Percentiles rank a stretch among this genome's conserved stretches.
Evolutionary conservation across 1,139 yeast species (phyloP).

Genomic region (Protomyces inundatus): DNA sequence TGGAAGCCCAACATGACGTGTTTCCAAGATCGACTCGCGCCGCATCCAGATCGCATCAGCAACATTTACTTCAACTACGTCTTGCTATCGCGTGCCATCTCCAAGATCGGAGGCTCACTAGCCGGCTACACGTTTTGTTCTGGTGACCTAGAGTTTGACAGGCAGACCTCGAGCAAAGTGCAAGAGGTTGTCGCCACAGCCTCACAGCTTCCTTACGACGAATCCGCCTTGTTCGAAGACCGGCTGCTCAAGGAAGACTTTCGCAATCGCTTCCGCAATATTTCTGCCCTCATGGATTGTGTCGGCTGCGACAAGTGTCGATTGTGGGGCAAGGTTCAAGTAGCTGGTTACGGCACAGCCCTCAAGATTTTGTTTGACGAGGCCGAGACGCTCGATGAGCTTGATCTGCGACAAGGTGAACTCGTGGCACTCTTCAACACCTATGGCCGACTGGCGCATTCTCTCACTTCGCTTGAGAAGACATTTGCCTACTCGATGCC

Average conservation of each 20-base stretch:
- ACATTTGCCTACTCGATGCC: slow-evolving; percentile 50
- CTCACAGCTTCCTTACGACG: slow-evolving; percentile 50
- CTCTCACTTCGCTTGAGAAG: slow-evolving; percentile 61
- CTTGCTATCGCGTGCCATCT: slow-evolving; percentile 71
- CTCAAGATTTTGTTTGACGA: slow-evolving; percentile 78
- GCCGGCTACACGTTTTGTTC: slow-evolving; percentile 49
- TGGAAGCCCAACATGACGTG: slow-evolving; percentile 79
- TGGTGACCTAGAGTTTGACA: slow-evolving; percentile 37
- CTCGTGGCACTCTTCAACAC: slow-evolving; percentile 86
- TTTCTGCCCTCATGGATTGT: slow-evolving; percentile 92
- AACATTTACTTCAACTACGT: slow-evolving; percentile 92
- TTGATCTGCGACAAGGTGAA: slow-evolving; percentile 63
- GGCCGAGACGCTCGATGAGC: slow-evolving; percentile 32
- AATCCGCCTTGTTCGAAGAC: slow-evolving; percentile 46
- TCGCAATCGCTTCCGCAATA: slow-evolving; percentile 76
- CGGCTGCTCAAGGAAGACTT: slow-evolving; percentile 71
- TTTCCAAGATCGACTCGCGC: slow-evolving; percentile 86
- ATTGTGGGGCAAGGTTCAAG: slow-evolving; percentile 95
- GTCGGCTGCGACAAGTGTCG: slow-evolving; percentile 97
- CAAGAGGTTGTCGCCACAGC: slow-evolving; percentile 36
- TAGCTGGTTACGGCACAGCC: slow-evolving; percentile 96
- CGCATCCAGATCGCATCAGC: slow-evolving; percentile 78
- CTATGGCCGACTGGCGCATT: slow-evolving; percentile 82
- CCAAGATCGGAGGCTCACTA: slow-evolving; percentile 53
- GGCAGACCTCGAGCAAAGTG: slow-evolving; percentile 16